Conservation (phyloP, 140 eudicot genomes). For the Erigeron philadelphicus region DNA sequence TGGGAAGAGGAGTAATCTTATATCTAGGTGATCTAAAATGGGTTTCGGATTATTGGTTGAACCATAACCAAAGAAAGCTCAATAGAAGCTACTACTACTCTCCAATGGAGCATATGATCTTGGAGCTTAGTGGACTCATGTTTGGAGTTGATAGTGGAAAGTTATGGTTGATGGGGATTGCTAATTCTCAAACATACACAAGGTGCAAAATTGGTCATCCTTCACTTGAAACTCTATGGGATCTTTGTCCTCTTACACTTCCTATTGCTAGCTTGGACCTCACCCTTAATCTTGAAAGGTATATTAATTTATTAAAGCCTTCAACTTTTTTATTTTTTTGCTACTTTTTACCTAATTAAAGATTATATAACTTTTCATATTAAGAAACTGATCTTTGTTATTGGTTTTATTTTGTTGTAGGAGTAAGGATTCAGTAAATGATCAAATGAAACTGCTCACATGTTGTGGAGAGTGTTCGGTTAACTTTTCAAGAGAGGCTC, state of each 20-base stretch:
- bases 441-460: slow-evolving; percentile 36
- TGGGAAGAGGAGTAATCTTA: slow-evolving; percentile 67
- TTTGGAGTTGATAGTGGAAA: slow-evolving; percentile 56
- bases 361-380: slow-evolving; percentile 17
- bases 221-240: slow-evolving; percentile 75
- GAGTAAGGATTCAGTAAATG: slow-evolving; percentile 36
- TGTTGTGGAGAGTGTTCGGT: slow-evolving; percentile 59
- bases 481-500: slow-evolving; percentile 52
- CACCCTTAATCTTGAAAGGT: slow-evolving; percentile 74
- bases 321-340: neutral
- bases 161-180: slow-evolving; percentile 73
- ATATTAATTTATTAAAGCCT: slow-evolving; percentile 1
- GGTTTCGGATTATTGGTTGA: slow-evolving; percentile 81
- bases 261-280: slow-evolving; percentile 67
- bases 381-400: slow-evolving; percentile 22
- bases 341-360: slow-evolving; percentile 15
- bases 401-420: slow-evolving; percentile 28
- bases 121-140: slow-evolving; percentile 65
- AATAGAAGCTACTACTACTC: slow-evolving; percentile 39
- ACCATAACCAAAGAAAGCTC: slow-evolving; percentile 42
- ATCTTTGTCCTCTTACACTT: slow-evolving; percentile 66
- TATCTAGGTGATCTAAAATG: slow-evolving; percentile 80
- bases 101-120: slow-evolving; percentile 73
- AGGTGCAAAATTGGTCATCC: slow-evolving; percentile 71
- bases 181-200: slow-evolving; percentile 59